Base-by-base conservation (phyloP, 805 yeast species). In the Hemisphaericaspora nanyangensis region DNA sequence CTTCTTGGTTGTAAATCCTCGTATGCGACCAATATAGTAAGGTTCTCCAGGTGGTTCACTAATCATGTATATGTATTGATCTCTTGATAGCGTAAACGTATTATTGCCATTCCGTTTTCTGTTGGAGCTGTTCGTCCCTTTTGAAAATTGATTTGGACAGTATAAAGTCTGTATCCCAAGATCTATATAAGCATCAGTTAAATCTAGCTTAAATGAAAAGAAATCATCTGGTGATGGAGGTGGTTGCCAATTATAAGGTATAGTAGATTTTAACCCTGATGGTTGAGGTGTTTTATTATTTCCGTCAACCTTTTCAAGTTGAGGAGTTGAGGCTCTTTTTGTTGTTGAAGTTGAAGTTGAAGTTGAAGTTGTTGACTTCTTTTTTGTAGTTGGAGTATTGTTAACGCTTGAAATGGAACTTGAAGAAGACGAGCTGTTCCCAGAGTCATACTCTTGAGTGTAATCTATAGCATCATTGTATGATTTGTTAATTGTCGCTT, bases 1-100 rank as follows among this genome's bases (percentile, higher is more conserved):
- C 18, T 37, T 32, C 48, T 47, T 54, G 20, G 33, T 31, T 33
- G 51, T 60, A 48, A 89, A 87, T 12, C 90, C 93, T 70, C 86
- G 76, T 29, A 91, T 72, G 30, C 91, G 70, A 1, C 95, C 98
- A 31, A 93, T 76, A 52, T 88, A 86, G 65, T 85, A 93, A 0
- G 98, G 97, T 51, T 88, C 96, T 2, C 95, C 93, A 0, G 96
- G 88, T 1, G 96, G 96, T 58, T 88, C 96, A 46, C 93, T 79
- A 10, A 90, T 73, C 80, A 90, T 79, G 56, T 85, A 89, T 7
- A 89, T 82, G 43, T 71, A 79, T 41, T 89, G 95, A 38, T 77
- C 78, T 44, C 76, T 77, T 4, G 45, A 44, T n/a, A 77, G 43
- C 33, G 52, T 57, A 39, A 61, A 55, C 3, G 62, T 55, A 34